These are phyloP conservation scores for Arthrobotrys pseudoclavata DNA, from an alignment of 2,329 filamentous ascomycete genomes.

Conservation along the genomic window DNA sequence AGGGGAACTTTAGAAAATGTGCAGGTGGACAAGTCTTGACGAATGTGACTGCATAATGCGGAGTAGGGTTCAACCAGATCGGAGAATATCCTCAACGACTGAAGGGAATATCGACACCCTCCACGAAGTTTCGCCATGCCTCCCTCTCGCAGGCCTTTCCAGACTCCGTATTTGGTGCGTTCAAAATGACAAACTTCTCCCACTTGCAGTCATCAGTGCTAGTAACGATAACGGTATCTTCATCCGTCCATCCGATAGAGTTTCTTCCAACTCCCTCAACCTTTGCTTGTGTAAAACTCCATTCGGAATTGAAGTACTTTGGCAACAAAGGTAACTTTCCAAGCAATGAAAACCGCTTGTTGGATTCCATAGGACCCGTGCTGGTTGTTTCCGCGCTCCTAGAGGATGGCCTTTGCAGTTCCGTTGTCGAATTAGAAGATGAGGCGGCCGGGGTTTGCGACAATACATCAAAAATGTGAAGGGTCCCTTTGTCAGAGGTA, in stretches of 20 bases:
- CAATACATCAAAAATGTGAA: slow-evolving; percentile 88
- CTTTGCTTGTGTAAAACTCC: slow-evolving; percentile 83
- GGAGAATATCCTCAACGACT: slow-evolving; percentile 15
- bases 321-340: slow-evolving; percentile 87
- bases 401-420: slow-evolving; percentile 50
- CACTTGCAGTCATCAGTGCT: slow-evolving; percentile 87
- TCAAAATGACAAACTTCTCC: slow-evolving; percentile 85
- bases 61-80: not conserved
- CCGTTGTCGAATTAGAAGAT: slow-evolving; percentile 41
- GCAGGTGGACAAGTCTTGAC: not conserved
- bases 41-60: not conserved
- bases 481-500: slow-evolving; percentile 94
- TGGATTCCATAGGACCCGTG: slow-evolving; percentile 69
- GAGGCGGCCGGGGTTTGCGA: slow-evolving; percentile 59
- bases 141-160: slow-evolving; percentile 53
- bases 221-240: slow-evolving; percentile 80
- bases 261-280: slow-evolving; percentile 92
- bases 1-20: slow-evolving; percentile 1
- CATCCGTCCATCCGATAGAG: slow-evolving; percentile 84
- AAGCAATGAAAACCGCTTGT: slow-evolving; percentile 86
- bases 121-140: slow-evolving; percentile 55
- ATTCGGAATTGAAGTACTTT: slow-evolving; percentile 87
- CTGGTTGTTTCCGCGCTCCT: slow-evolving; percentile 61
- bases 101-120: slow-evolving; percentile 55
- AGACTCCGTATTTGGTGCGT: slow-evolving; percentile 64